Percentiles rank a stretch among this genome's conserved stretches.
Evolutionary conservation across 441 rosid species (phyloP).

Genomic region (Bruguiera hainesii): DNA sequence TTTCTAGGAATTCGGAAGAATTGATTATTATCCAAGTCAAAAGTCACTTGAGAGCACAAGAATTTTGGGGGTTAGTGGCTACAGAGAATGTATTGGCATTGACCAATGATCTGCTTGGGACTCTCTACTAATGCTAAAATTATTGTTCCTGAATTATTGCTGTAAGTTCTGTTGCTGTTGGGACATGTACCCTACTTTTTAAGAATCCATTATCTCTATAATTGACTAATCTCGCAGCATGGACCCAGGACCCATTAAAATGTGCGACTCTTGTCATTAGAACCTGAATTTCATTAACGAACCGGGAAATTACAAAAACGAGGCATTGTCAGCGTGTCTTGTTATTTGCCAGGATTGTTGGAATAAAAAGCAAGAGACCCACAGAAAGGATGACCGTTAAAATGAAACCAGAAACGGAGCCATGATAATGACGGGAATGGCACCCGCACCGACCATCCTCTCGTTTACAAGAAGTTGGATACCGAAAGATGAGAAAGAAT

Average conservation of each 20-base stretch:
- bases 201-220: slow-evolving; percentile 11
- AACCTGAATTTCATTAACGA: no score
- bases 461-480: no score
- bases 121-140: slow-evolving; percentile 7
- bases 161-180: slow-evolving; percentile 7
- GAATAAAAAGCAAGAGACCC: background rate
- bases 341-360: background rate
- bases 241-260: background rate
- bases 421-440: background rate
- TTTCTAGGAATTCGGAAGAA: slow-evolving; percentile 9
- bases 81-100: slow-evolving; percentile 11
- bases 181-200: slow-evolving; percentile 12
- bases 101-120: slow-evolving; percentile 19
- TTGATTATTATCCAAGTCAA: background rate
- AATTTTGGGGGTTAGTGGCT: slow-evolving; percentile 18
- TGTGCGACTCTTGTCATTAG: slow-evolving; percentile 17
- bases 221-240: slow-evolving; percentile 19
- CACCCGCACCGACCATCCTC: background rate
- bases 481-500: no score
- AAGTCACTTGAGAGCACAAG: background rate
- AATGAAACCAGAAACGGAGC: background rate
- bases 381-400: background rate
- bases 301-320: background rate
- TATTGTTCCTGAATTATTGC: slow-evolving; percentile 9
- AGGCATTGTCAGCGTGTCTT: background rate